A percentile compares a stretch with the other conserved stretches of the same genome.
Evolutionary conservation across 2,329 filamentous ascomycete genomes (phyloP).

Genomic region (Scleromitrula shiraiana): DNA sequence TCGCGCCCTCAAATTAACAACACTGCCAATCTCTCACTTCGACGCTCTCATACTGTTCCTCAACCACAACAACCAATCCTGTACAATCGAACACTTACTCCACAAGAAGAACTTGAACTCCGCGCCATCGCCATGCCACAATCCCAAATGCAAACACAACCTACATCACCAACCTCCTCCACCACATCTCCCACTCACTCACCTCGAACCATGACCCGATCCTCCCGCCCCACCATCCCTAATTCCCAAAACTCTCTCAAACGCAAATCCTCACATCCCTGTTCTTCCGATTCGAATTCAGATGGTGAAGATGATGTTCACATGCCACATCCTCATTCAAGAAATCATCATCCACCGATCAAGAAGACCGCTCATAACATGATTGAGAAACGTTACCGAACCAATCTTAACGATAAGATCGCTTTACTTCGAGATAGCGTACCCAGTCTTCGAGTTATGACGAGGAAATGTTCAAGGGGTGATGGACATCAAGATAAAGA

Average conservation of each 20-base stretch:
- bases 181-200: slow-evolving; percentile 30
- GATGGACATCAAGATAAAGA: slow-evolving; percentile 25
- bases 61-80: slow-evolving; percentile 5
- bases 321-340: slow-evolving; percentile 23
- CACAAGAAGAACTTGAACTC: slow-evolving; percentile 34
- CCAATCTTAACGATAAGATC: slow-evolving; percentile 79
- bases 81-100: slow-evolving; percentile 14
- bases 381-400: slow-evolving; percentile 78
- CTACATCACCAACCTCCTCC: slow-evolving; percentile 41
- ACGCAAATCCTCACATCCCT: slow-evolving; percentile 7
- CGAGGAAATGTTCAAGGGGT: slow-evolving; percentile 38
- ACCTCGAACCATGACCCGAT: slow-evolving; percentile 49
- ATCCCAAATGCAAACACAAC: slow-evolving; percentile 38
- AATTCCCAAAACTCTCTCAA: slow-evolving; percentile 35
- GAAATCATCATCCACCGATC: slow-evolving; percentile 33
- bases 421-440: slow-evolving; percentile 67
- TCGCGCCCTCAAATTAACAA: slow-evolving; percentile 13
- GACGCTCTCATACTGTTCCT: slow-evolving; percentile 2
- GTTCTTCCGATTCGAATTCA: slow-evolving; percentile 20
- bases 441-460: slow-evolving; percentile 54
- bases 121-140: slow-evolving; percentile 56
- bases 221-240: slow-evolving; percentile 23
- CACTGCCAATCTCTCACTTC: neutral
- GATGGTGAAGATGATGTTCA: slow-evolving; percentile 44
- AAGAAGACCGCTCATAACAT: slow-evolving; percentile 83